Evolutionary conservation across 345 rosid genomes (phyloP), one percentile per base, ranked within the genome.

Genomic region (Firmiana major): DNA sequence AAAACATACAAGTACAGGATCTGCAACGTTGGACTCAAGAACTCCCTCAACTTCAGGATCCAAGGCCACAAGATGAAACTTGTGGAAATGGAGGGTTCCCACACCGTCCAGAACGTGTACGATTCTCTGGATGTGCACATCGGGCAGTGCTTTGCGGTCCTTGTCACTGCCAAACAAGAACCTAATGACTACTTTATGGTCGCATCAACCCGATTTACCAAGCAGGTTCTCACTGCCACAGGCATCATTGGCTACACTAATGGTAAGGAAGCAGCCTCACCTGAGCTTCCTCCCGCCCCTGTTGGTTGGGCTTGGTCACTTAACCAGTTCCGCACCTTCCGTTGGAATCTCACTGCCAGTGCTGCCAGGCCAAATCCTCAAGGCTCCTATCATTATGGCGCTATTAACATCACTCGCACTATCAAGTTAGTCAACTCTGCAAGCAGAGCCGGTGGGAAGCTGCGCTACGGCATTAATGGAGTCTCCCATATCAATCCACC

Each of bases 321-420:
- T 72, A 90, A 91, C 74, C 97, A 91, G 72, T 90, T 91, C 82
- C 86, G 94, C 10, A 79, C 97, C 55, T 88, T 88, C 83, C 80
- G 97, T 57, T 92, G 97, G 94, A 92, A 92, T 83, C 85, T 91
- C 71, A 91, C 97, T 3, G 87, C 96, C 59, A 86, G 89, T 55
- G 93, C 96, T 1, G 96, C 93, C 26, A 88, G 97, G 83, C 97
- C 97, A n/a, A 91, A 91, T 77, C 97, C 97, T 46, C 97, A 91
- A 58, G 97, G 97, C 46, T 91, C 97, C 2, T 91, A 87, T 87
- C 97, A 86, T 67, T 91, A 91, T 13, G 97, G 92, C 73, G 79
- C 75, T 46, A 88, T 91, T 79, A 85, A 88, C 84, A 85, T 90
- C 81, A 86, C 91, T 66, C 90, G 91, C 12, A 91, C 94, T 72